Evolutionary conservation across 1,284 basidiomycete genomes (phyloP), one percentile per base, ranked within the genome.

Genomic region (Trichosporon coremiiforme): DNA sequence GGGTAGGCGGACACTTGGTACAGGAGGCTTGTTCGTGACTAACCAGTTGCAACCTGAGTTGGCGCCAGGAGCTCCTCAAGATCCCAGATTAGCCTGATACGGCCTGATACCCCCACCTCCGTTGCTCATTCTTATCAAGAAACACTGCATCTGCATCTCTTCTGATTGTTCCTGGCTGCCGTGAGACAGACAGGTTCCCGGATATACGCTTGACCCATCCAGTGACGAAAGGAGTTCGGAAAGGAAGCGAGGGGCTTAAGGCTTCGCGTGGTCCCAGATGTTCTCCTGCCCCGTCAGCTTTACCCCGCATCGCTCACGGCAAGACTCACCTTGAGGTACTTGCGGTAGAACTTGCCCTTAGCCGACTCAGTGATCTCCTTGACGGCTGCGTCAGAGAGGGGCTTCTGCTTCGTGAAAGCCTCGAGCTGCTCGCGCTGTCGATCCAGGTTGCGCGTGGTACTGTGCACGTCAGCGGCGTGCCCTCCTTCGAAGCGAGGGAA

Each of bases 341-440:
- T 68, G 33, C 82, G 68, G 72, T 71, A 73, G 67, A 76, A 78
- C 72, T 73, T 71, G 64, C 70, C 68, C 71, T 76, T 73, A 2
- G 79, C 81, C 5, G 80, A 80, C 62, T 75, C 73, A 1, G 75
- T 69, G 36, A 83, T 80, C 29, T 65, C 72, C 35, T 79, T 70
- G 22, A 83, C 70, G 77, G 94, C 91, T 63, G 87, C 87, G 3
- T 80, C 70, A 0, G 86, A 88, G 70, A 94, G 83, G 57, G 88
- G 87, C 1, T 88, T 87, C 4, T 90, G 75, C 55, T 85, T 82
- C 57, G 85, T 83, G 5, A 88, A 85, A 36, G 86, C 86, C 64
- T 75, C 77, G 31, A 91, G 77, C 75, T 90, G 89, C 80, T 92
- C 90, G 76, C 85, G 85, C 75, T 94, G 86, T 31, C 91, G 87